Evolutionary conservation across 257 asterid genomes (phyloP), one percentile per base, ranked within the genome.

Genomic region (Verbena officinalis): DNA sequence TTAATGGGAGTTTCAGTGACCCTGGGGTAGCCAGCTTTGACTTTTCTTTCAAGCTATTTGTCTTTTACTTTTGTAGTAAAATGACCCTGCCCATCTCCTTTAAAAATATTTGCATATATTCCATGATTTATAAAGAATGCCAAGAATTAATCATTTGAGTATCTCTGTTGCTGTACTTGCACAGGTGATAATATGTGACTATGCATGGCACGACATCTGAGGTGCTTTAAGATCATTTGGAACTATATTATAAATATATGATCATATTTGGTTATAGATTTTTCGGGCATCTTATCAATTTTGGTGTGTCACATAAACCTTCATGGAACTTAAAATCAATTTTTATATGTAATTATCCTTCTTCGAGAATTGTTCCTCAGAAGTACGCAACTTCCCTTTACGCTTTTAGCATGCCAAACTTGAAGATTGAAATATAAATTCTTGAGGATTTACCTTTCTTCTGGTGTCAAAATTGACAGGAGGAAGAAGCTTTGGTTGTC

Each of bases 401-500:
- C 46, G 43, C 64, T 48, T 43, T 34, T 65, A 36, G 50, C 43
- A 44, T 52, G 49, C 55, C 67, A 55, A 56, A 14, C 27, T 38
- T 38, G 48, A 31, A 43, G 52, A 57, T 50, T 34, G 64, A 33
- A 57, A 58, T 45, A 43, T 40, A 40, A 55, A 38, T 31, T 8
- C 45, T 55, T 50, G 19, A 60, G 44, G 59, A 63, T 55, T 65
- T 60, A 14, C 30, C 39, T 7, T 34, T 52, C 64, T 39, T 40
- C 12, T 54, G 61, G 60, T 49, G 42, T 62, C 46, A 44, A 64
- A 34, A 74, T 67, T 64, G 61, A 45, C 82, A 90, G 97, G 97
- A 66, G 97, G 97, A 16, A 82, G 79, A 77, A 90, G 97, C 74
- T 86, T 84, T 62, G 97, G 97, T 54, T 90, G 97, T 68, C 95